Conservation (phyloP, 768 basidiomycete genomes). For the Vararia minispora region DNA sequence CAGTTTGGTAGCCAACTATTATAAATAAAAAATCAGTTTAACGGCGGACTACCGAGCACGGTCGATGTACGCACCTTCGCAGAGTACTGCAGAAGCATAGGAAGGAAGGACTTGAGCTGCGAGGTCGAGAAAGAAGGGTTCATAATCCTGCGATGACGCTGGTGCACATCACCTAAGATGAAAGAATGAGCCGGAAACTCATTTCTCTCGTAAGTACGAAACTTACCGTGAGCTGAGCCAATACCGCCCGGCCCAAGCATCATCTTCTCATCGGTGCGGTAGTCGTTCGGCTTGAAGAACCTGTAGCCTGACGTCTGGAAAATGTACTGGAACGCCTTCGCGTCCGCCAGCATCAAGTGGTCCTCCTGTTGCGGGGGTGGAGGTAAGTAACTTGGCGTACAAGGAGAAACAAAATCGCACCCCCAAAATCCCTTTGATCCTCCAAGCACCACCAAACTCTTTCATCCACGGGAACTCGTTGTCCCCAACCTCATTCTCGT, state of each 20-base stretch:
- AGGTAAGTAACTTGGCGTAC: neutral
- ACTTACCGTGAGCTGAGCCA: neutral
- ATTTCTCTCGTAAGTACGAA: neutral
- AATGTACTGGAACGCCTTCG: slow-evolving; percentile 10
- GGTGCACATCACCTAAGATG: slow-evolving; percentile 16
- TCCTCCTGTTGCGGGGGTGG: slow-evolving; percentile 2
- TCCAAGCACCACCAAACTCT: too few relatives aligned
- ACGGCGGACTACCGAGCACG: too few relatives aligned
- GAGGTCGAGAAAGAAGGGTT: slow-evolving; percentile 15
- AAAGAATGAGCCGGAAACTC: neutral
- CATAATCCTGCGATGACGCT: slow-evolving; percentile 16
- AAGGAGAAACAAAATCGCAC: too few relatives aligned
- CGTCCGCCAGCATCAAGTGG: slow-evolving; percentile 7
- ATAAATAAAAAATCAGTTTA: too few relatives aligned
- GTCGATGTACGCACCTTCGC: too few relatives aligned
- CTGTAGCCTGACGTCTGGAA: slow-evolving; percentile 10
- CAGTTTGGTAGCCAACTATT: too few relatives aligned
- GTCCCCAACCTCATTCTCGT: too few relatives aligned
- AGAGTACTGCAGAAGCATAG: slow-evolving; percentile 12
- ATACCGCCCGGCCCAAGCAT: slow-evolving; percentile 11
- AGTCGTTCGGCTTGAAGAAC: slow-evolving; percentile 9
- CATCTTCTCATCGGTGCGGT: slow-evolving; percentile 12
- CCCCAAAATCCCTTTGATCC: too few relatives aligned
- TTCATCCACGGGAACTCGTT: too few relatives aligned
- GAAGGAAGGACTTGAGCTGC: slow-evolving; percentile 16